Conservation (phyloP, 1,284 basidiomycete species). For the Trametes hirsuta region DNA sequence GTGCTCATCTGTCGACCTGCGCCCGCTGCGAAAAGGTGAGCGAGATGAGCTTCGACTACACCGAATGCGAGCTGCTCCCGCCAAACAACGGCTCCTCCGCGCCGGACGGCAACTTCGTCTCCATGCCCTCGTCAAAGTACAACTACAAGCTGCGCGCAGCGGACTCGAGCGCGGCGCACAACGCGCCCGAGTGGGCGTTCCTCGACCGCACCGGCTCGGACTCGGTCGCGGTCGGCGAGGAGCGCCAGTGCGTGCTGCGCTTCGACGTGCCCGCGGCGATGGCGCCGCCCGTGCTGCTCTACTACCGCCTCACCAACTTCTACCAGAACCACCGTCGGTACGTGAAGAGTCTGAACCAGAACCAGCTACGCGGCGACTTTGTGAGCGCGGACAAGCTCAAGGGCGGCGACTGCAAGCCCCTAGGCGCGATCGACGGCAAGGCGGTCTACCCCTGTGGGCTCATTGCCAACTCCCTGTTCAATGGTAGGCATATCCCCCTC, state of each 20-base stretch:
- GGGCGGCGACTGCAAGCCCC: constrained; percentile 88
- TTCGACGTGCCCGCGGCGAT: constrained; percentile 87
- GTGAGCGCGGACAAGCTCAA: constrained; percentile 59
- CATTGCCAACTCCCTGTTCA: constrained; percentile 98
- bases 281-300: constrained; percentile 81
- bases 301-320: constrained; percentile 97
- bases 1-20: not conserved
- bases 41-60: constrained; percentile 96
- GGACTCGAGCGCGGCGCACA: constrained; percentile 51
- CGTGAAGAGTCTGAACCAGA: constrained; percentile 87
- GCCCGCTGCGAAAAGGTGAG: constrained; percentile 61
- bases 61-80: constrained; percentile 73
- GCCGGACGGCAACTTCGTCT: constrained; percentile 41
- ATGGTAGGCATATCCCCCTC: constrained; percentile 58
- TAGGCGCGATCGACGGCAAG: constrained; percentile 56
- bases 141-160: constrained; percentile 72
- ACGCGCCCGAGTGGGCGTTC: constrained; percentile 72
- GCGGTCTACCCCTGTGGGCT: constrained; percentile 94
- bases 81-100: constrained; percentile 41
- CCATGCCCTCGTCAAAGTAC: constrained; percentile 61
- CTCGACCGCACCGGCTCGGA: constrained; percentile 48
- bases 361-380: constrained; percentile 84
- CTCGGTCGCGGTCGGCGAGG: constrained; percentile 44
- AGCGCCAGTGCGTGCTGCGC: constrained; percentile 72
- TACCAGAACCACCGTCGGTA: constrained; percentile 99